Conservation (phyloP, 73 alveolate species). For the Paramecium primaurelia region DNA sequence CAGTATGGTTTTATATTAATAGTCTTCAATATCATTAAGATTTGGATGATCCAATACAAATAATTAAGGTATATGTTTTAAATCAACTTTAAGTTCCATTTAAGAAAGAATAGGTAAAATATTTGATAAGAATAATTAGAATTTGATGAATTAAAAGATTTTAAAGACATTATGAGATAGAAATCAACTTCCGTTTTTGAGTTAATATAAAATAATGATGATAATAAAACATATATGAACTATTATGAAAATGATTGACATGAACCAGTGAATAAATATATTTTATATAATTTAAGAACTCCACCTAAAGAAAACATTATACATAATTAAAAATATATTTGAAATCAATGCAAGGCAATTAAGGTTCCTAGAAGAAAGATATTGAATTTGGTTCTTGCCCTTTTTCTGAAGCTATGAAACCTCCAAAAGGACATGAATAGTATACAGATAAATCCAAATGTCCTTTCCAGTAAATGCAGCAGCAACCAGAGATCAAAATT, state of each 20-base stretch:
- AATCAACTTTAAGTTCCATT: neutral
- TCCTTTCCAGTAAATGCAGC: neutral
- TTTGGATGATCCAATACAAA: neutral
- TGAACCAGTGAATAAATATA: neutral
- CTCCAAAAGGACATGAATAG: slow-evolving; percentile 27
- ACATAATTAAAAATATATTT: neutral
- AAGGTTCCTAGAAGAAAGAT: slow-evolving; percentile 18
- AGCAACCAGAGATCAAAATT: slow-evolving; percentile 47
- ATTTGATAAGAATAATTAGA: neutral
- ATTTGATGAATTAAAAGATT: slow-evolving; percentile 1
- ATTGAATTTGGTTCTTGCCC: slow-evolving; percentile 31
- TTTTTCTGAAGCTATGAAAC: slow-evolving; percentile 30
- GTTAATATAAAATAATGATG: neutral
- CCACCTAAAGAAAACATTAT: neutral
- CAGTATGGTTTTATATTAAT: neutral
- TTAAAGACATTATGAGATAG: slow-evolving; percentile 20
- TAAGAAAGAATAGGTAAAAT: slow-evolving; percentile 10
- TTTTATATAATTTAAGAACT: neutral
- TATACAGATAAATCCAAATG: slow-evolving; percentile 36
- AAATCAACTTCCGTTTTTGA: neutral
- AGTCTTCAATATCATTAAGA: neutral
- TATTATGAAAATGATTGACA: neutral
- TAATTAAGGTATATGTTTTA: neutral
- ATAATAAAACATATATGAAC: neutral
- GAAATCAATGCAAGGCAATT: slow-evolving; percentile 31